Evolutionary conservation across 2,329 filamentous ascomycete species (phyloP).

Genomic region (Talaromyces pinophilus): DNA sequence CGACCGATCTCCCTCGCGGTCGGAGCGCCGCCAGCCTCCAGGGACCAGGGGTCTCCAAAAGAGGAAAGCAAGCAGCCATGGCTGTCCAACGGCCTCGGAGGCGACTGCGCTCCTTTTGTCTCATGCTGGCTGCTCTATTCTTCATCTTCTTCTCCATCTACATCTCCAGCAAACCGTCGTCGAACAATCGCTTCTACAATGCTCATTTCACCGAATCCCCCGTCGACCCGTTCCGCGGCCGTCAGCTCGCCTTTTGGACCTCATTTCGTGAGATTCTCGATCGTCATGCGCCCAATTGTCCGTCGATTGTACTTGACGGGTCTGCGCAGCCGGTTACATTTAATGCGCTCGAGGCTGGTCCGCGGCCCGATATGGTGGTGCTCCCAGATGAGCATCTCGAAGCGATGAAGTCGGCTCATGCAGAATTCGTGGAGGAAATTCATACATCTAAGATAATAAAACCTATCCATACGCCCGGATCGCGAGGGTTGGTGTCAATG

Average conservation of each 20-base stretch:
- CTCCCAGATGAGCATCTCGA: conserved; percentile 38
- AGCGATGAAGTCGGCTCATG: conserved; percentile 44
- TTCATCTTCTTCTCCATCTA: conserved; percentile 37
- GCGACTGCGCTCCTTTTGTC: conserved; percentile 20
- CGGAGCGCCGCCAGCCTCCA: background rate
- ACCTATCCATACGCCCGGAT: conserved; percentile 40
- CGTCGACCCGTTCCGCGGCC: conserved; percentile 26
- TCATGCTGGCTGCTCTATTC: conserved; percentile 22
- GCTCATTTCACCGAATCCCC: conserved; percentile 24
- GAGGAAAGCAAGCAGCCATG: conserved; percentile 12
- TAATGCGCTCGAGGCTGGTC: conserved; percentile 32
- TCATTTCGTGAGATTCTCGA: conserved; percentile 38
- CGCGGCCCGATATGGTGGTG: conserved; percentile 40
- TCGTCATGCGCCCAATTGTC: conserved; percentile 35
- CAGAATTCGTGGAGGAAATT: conserved; percentile 42
- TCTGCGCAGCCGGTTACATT: conserved; percentile 33
- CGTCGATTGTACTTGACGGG: conserved; percentile 32
- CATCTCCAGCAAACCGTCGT: conserved; percentile 35
- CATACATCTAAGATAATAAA: conserved; percentile 33
- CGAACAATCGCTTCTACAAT: conserved; percentile 23
- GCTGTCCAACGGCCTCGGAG: conserved; percentile 21
- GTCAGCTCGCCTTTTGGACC: conserved; percentile 43
- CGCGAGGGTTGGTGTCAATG: conserved; percentile 55
- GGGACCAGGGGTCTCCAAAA: background rate
- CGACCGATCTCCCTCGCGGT: conserved; percentile 3